Evolutionary conservation across 1,284 basidiomycete genomes (phyloP).

Genomic region (Leccinum laetum): DNA sequence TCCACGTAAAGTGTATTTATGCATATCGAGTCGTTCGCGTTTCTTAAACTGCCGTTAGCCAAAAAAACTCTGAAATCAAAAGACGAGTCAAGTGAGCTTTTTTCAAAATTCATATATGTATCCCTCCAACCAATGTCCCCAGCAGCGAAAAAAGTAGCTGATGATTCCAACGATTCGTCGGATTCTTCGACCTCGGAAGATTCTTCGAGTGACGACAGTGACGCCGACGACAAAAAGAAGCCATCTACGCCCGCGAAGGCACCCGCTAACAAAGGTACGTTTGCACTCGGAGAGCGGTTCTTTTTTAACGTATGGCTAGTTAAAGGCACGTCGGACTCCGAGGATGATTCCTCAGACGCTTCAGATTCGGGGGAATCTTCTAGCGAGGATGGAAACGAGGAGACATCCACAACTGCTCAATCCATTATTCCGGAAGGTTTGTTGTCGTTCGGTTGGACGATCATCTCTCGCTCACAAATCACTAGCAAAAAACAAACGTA

Average conservation of each 20-base stretch:
- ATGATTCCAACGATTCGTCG: not conserved
- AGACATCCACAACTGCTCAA: conserved; percentile 1
- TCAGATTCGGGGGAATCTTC: conserved; percentile 22
- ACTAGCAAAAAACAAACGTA: conserved; percentile 68
- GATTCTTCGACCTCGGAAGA: not conserved
- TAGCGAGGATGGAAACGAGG: not conserved
- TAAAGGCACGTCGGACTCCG: conserved; percentile 1
- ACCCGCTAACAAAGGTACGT: not conserved
- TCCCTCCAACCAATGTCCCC: not conserved
- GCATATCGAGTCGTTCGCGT: not conserved
- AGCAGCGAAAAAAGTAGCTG: not conserved
- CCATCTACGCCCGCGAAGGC: not conserved
- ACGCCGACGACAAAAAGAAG: not conserved
- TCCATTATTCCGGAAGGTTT: conserved; percentile 10
- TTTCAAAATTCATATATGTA: not conserved
- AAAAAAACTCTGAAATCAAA: not conserved
- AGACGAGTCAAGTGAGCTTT: not conserved
- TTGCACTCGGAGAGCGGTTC: not conserved
- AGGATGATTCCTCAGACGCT: conserved; percentile 5
- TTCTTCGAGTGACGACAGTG: not conserved
- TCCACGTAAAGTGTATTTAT: conserved; percentile 4
- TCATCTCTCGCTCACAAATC: conserved; percentile 18
- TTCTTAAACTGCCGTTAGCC: not conserved
- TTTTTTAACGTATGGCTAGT: not conserved
- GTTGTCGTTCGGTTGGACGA: conserved; percentile 23